phyloP scores from a whole-genome alignment of 495 filamentous ascomycete genomes.

The Trichoderma reesei region DNA sequence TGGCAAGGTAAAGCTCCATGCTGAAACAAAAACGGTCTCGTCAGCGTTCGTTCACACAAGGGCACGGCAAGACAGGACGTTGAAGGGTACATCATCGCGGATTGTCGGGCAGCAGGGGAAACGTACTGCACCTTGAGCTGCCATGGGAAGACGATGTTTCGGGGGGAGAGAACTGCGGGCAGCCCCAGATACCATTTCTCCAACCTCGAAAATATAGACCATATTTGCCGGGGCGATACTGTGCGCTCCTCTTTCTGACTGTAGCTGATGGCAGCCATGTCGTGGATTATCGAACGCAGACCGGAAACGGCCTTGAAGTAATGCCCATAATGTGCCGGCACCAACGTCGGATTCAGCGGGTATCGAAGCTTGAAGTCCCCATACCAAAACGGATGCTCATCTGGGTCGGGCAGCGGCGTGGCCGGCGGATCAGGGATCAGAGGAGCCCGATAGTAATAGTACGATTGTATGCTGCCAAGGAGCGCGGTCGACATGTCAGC shows the following conservation, averaged over 20 bases:
- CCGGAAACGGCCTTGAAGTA: slow-evolving; percentile 19
- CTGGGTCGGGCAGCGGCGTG: slow-evolving; percentile 20
- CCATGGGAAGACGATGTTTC: slow-evolving; percentile 19
- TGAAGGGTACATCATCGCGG: not conserved
- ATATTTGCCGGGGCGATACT: not conserved
- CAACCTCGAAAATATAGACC: not conserved
- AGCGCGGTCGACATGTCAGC: slow-evolving; percentile 1
- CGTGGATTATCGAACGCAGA: slow-evolving; percentile 19
- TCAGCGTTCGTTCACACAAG: not conserved
- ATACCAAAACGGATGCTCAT: slow-evolving; percentile 18
- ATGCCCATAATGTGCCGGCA: slow-evolving; percentile 15
- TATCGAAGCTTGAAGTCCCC: slow-evolving; percentile 25
- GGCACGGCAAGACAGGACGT: not conserved
- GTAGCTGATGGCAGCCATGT: slow-evolving; percentile 14
- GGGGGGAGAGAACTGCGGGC: slow-evolving; percentile 15
- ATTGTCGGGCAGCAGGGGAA: not conserved
- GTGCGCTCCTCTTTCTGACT: not conserved
- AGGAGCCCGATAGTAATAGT: slow-evolving; percentile 19
- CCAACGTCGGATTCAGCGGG: slow-evolving; percentile 15
- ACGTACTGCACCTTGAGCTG: slow-evolving; percentile 23
- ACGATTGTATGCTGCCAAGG: slow-evolving; percentile 18
- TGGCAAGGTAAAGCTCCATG: not conserved
- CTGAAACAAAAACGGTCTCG: not conserved
- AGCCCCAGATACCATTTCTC: slow-evolving; percentile 18
- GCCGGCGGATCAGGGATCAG: slow-evolving; percentile 17